phyloP scores from a whole-genome alignment of 352 stramenopile genomes.

The Phytophthora citrophthora region DNA sequence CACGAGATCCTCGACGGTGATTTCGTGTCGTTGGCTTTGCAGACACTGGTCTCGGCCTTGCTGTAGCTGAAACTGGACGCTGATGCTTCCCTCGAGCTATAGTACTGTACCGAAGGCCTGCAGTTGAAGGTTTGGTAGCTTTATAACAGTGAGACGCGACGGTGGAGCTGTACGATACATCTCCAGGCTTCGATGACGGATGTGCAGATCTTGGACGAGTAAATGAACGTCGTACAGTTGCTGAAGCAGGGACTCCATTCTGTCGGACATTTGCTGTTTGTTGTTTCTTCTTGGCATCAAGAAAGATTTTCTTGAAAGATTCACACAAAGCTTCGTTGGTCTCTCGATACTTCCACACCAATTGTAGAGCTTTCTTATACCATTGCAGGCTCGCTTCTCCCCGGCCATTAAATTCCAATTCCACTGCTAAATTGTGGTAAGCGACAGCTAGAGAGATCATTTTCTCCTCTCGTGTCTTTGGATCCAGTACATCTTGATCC shows the following conservation, averaged over 20 bases:
- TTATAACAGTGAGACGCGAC: slow-evolving; percentile 75
- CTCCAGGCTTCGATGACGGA: slow-evolving; percentile 18
- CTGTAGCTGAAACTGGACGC: slow-evolving; percentile 26
- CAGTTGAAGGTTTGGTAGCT: slow-evolving; percentile 47
- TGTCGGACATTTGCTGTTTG: slow-evolving; percentile 32
- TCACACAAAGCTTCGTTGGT: slow-evolving; percentile 65
- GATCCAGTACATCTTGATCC: slow-evolving; percentile 51
- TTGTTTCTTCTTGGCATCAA: slow-evolving; percentile 71
- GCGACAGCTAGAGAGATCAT: slow-evolving; percentile 77
- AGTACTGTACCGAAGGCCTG: slow-evolving; percentile 44
- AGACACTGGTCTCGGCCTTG: slow-evolving; percentile 39
- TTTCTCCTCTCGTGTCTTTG: slow-evolving; percentile 75
- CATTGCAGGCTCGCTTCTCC: slow-evolving; percentile 80
- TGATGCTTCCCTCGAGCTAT: slow-evolving; percentile 7
- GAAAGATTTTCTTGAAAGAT: slow-evolving; percentile 80
- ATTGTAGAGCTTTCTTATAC: slow-evolving; percentile 84
- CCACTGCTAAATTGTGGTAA: slow-evolving; percentile 83
- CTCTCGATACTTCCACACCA: slow-evolving; percentile 67
- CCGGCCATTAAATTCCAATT: slow-evolving; percentile 78
- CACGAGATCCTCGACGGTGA: not conserved
- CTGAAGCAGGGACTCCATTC: slow-evolving; percentile 22
- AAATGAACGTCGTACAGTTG: slow-evolving; percentile 2
- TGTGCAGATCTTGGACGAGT: slow-evolving; percentile 52
- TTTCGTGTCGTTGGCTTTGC: slow-evolving; percentile 26
- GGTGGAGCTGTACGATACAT: slow-evolving; percentile 67